Conservation (phyloP, 2,329 filamentous ascomycete genomes). For the Bipolaris zeicola region DNA sequence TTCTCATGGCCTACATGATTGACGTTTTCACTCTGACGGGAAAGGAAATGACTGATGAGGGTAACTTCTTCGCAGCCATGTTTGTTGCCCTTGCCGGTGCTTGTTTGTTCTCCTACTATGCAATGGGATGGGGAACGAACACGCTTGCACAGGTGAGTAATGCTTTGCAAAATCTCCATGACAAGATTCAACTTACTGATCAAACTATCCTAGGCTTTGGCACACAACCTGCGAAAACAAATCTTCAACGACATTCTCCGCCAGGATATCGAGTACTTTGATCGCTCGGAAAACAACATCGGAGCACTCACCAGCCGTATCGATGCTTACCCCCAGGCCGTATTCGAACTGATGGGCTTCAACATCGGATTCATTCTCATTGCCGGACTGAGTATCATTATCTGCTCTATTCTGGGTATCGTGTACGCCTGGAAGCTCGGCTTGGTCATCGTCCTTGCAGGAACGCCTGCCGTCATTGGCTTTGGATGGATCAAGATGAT, state of each 20-base stretch:
- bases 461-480: constrained; percentile 10
- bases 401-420: constrained; percentile 18
- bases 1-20: constrained; percentile 23
- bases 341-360: constrained; percentile 49
- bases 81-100: constrained; percentile 28
- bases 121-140: constrained; percentile 66
- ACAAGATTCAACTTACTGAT: not conserved
- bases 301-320: constrained; percentile 72
- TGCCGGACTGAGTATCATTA: constrained; percentile 9
- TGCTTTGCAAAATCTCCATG: not conserved
- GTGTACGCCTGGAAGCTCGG: constrained; percentile 23
- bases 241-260: constrained; percentile 59
- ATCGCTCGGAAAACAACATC: constrained; percentile 83
- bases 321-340: constrained; percentile 52
- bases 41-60: constrained; percentile 13
- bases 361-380: constrained; percentile 21
- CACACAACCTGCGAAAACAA: constrained; percentile 12
- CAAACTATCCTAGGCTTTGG: not conserved
- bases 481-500: constrained; percentile 74
- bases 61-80: constrained; percentile 33
- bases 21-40: constrained; percentile 24
- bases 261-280: constrained; percentile 89
- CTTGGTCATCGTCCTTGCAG: constrained; percentile 9
- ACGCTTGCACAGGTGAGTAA: constrained; percentile 59
- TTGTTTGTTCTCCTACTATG: constrained; percentile 23